These are phyloP conservation scores for Diversispora eburnea DNA, from an alignment of 192 early-diverging fungal species.

Conservation along the genomic window DNA sequence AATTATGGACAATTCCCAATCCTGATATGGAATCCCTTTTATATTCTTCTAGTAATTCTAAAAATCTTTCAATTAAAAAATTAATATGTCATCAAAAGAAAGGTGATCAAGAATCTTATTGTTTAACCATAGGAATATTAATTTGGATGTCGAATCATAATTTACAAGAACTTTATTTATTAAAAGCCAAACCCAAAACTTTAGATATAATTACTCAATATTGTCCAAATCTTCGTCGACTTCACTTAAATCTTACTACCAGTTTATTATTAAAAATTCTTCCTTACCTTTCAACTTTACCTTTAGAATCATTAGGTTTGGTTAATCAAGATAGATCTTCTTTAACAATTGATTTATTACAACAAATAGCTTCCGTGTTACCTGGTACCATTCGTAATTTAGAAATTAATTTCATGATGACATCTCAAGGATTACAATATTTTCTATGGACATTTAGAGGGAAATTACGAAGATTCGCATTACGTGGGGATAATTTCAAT, in stretches of 20 bases:
- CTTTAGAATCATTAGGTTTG: background rate
- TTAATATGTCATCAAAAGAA: background rate
- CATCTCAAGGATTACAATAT: background rate
- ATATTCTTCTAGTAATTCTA: background rate
- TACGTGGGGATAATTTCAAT: background rate
- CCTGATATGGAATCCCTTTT: background rate
- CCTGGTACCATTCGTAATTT: background rate
- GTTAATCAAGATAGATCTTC: background rate
- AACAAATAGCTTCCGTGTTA: background rate
- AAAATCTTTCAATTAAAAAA: constrained; percentile 7
- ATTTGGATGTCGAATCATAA: constrained; percentile 7
- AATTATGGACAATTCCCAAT: background rate
- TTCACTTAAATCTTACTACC: background rate
- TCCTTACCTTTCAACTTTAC: background rate
- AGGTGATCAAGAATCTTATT: background rate
- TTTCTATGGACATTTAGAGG: background rate
- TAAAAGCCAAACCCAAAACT: background rate
- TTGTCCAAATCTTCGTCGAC: background rate
- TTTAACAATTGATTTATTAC: background rate
- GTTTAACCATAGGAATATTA: background rate
- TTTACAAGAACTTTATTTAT: constrained; percentile 6
- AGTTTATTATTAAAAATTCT: background rate
- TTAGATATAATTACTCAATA: constrained; percentile 1
- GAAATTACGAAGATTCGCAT: background rate
- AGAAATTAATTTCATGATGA: background rate